Evolutionary conservation across 2,329 filamentous ascomycete genomes (phyloP).

Genomic region (Aspergillus neoniger): DNA sequence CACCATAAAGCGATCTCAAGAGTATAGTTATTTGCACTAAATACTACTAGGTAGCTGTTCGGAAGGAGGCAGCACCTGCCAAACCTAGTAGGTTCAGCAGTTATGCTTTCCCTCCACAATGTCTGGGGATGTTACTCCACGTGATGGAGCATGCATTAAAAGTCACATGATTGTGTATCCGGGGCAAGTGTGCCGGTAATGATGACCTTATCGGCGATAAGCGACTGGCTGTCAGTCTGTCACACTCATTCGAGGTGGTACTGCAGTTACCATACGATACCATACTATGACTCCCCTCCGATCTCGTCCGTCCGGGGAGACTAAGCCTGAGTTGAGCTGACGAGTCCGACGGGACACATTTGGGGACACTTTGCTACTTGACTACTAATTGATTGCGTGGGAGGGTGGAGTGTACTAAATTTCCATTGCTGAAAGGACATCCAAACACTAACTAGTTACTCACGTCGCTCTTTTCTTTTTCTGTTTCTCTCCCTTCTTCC

Average conservation of each 20-base stretch:
- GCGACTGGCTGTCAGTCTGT: not conserved
- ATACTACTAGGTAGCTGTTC: too few relatives aligned
- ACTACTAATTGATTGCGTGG: not conserved
- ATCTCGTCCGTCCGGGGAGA: too few relatives aligned
- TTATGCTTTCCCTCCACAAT: not conserved
- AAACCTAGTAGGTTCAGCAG: too few relatives aligned
- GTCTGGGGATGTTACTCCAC: not conserved
- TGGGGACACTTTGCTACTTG: slow-evolving; percentile 11
- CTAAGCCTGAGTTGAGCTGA: not conserved
- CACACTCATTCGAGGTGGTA: too few relatives aligned
- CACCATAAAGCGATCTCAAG: not conserved
- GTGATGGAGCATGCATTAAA: not conserved
- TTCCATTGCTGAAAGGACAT: too few relatives aligned
- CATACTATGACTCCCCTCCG: too few relatives aligned
- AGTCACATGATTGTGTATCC: not conserved
- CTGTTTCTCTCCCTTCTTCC: slow-evolving; percentile 1
- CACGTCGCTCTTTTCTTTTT: not conserved
- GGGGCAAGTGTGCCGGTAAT: not conserved
- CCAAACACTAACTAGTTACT: too few relatives aligned
- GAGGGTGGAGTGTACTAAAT: not conserved
- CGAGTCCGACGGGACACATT: slow-evolving; percentile 12
- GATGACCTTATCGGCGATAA: slow-evolving; percentile 8
- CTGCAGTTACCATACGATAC: not conserved
- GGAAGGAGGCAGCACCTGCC: too few relatives aligned
- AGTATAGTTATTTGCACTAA: not conserved